Conservation (phyloP, 1,284 basidiomycete species). For the Irpex sp. region DNA sequence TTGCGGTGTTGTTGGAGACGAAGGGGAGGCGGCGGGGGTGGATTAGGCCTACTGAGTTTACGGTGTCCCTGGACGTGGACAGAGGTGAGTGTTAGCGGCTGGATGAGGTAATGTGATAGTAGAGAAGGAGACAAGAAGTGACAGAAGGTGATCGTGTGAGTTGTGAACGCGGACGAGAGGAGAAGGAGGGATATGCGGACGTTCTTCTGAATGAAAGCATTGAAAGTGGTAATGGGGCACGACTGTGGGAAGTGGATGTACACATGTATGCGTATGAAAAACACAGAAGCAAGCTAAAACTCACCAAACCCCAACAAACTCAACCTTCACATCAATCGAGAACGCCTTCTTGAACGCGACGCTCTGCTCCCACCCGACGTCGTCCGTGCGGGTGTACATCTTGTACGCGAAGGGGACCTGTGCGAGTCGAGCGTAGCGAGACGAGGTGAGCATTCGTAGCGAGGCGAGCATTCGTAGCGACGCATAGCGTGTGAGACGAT, state of each 20-base stretch:
- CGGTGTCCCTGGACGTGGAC: slow-evolving; percentile 29
- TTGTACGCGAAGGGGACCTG: slow-evolving; percentile 34
- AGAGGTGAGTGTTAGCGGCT: not conserved
- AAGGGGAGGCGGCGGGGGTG: slow-evolving; percentile 16
- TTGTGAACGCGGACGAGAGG: too few relatives aligned
- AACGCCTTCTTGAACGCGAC: slow-evolving; percentile 34
- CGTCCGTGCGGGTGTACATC: slow-evolving; percentile 29
- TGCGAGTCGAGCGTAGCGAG: not conserved
- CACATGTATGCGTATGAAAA: too few relatives aligned
- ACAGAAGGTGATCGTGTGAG: too few relatives aligned
- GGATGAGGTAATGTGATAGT: too few relatives aligned
- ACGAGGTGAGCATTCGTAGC: not conserved
- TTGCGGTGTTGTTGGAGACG: slow-evolving; percentile 15
- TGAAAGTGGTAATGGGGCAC: too few relatives aligned
- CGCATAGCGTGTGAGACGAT: too few relatives aligned
- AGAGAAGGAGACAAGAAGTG: too few relatives aligned
- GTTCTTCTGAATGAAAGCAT: too few relatives aligned
- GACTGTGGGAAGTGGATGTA: too few relatives aligned
- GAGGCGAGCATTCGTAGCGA: too few relatives aligned
- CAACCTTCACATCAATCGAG: slow-evolving; percentile 38
- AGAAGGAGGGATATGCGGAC: too few relatives aligned
- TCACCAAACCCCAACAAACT: slow-evolving; percentile 48
- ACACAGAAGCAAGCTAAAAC: too few relatives aligned
- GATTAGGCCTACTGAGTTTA: slow-evolving; percentile 18
- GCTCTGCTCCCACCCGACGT: slow-evolving; percentile 20